Base-by-base conservation (phyloP, 1,284 basidiomycete genomes). In the Apiotrichum brassicae region DNA sequence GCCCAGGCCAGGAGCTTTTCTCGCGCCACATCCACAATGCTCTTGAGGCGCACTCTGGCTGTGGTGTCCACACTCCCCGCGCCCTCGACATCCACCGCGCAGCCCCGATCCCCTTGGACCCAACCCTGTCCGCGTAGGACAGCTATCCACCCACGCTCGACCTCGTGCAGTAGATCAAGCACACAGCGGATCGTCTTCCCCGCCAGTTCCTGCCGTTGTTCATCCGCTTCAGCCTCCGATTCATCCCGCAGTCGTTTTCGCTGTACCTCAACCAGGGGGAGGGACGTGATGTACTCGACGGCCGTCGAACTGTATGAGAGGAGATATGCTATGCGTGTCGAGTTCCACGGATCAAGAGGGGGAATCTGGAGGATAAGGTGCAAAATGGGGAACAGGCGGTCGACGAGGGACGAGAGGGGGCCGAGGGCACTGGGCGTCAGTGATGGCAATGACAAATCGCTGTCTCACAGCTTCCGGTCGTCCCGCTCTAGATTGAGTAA, bases 1-100 rank as follows among this genome's bases (percentile, higher is more conserved):
- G 61, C 62, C 66, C 64, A 68, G 1, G 63, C 61, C 6, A 64
- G 30, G 12, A 66, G 18, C 46, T 60, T 62, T 22, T 58, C 56
- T 13, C 59, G 47, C 1, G 35, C 55, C 3, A 58, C 30, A 3
- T 60, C 43, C 26, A 65, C 52, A 14, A 68, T 61, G 16, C 58
- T 61, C 30, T 54, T 43, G 18, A 68, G 35, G n/a, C 66, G 54
- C 16, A 61, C 64, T 19, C 62, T 56, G 14, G 53, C n/a, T 1
- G 64, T 66, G 30, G 51, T 49, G 30, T 60, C 64, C 2, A 63
- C 54, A 3, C 35, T 34, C n/a, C 49, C 52, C 4, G 28, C 53
- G 20, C 48, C 53, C 3, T 28, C 30, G 0, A 52, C 54, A 16
- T 30, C 32, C 16, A 53, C 41, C 12, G 33, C 34, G 14, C 16